phyloP scores from a whole-genome alignment of 331 rosid genomes.

The Cucumis variabilis region DNA sequence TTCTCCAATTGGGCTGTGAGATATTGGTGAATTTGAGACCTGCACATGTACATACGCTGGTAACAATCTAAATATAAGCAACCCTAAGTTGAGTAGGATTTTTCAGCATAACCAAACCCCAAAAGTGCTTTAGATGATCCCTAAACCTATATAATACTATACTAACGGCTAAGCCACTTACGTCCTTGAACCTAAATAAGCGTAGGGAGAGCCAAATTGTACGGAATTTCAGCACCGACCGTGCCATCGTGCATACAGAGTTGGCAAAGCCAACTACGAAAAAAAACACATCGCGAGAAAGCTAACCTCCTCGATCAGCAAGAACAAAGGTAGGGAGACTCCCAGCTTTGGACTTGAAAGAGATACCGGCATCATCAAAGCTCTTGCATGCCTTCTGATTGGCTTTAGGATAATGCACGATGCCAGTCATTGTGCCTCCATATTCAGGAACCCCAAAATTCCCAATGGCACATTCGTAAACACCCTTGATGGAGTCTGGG shows the following conservation, averaged over 20 bases:
- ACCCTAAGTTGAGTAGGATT: neutral
- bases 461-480: slow-evolving; percentile 90
- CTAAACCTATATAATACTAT: neutral
- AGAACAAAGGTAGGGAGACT: slow-evolving; percentile 76
- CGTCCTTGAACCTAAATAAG: neutral
- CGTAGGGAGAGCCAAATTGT: neutral
- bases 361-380: slow-evolving; percentile 56
- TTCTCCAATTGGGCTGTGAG: neutral
- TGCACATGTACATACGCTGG: neutral
- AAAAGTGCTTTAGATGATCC: neutral
- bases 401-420: slow-evolving; percentile 73
- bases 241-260: neutral
- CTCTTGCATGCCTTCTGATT: slow-evolving; percentile 78
- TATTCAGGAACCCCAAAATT: slow-evolving; percentile 96
- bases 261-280: neutral
- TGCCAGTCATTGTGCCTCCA: slow-evolving; percentile 92
- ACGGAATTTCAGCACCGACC: slow-evolving; percentile 12
- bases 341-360: slow-evolving; percentile 78
- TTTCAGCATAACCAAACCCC: neutral
- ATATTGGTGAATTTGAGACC: neutral
- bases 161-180: neutral
- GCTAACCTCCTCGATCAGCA: slow-evolving; percentile 91
- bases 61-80: neutral
- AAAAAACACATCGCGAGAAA: neutral
- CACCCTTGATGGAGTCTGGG: slow-evolving; percentile 68